Percentiles rank a stretch among this genome's conserved stretches.
Conservation (phyloP, 2,329 filamentous ascomycete genomes). For the Zelopaecilomyces penicillatus region DNA sequence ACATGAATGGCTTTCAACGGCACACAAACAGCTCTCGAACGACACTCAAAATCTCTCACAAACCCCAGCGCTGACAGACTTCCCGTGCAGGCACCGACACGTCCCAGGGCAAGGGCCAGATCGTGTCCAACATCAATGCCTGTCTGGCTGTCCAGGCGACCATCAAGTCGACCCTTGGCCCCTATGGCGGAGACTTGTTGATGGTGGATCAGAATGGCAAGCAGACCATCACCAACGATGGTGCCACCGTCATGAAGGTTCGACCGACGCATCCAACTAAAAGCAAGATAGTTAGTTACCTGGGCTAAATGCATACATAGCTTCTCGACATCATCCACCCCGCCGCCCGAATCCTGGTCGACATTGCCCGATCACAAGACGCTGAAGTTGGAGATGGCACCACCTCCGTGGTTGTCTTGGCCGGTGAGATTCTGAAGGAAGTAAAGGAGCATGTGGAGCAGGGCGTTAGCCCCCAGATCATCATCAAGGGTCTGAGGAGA, state of each 20-base stretch:
- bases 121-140: slow-evolving; percentile 97
- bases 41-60: slow-evolving; percentile 7
- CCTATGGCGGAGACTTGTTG: slow-evolving; percentile 92
- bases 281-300: not conserved
- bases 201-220: slow-evolving; percentile 92
- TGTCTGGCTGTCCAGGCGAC: slow-evolving; percentile 93
- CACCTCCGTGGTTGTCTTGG: slow-evolving; percentile 91
- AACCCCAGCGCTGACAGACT: slow-evolving; percentile 6
- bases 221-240: slow-evolving; percentile 98
- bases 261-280: slow-evolving; percentile 5
- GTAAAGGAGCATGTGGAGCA: slow-evolving; percentile 93
- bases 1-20: no score
- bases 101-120: slow-evolving; percentile 93
- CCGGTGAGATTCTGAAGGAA: slow-evolving; percentile 97
- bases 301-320: slow-evolving; percentile 32
- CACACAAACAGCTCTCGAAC: no score
- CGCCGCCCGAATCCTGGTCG: slow-evolving; percentile 91
- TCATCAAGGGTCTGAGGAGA: slow-evolving; percentile 90
- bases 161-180: slow-evolving; percentile 90
- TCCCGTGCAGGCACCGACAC: slow-evolving; percentile 72
- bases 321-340: slow-evolving; percentile 98
- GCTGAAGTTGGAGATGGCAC: slow-evolving; percentile 98
- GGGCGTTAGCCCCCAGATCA: slow-evolving; percentile 92
- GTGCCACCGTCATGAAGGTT: slow-evolving; percentile 98
- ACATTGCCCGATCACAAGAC: slow-evolving; percentile 97